Evolutionary conservation across 208 protist species (phyloP).

Genomic region (Blastocrithidia nonstop): DNA sequence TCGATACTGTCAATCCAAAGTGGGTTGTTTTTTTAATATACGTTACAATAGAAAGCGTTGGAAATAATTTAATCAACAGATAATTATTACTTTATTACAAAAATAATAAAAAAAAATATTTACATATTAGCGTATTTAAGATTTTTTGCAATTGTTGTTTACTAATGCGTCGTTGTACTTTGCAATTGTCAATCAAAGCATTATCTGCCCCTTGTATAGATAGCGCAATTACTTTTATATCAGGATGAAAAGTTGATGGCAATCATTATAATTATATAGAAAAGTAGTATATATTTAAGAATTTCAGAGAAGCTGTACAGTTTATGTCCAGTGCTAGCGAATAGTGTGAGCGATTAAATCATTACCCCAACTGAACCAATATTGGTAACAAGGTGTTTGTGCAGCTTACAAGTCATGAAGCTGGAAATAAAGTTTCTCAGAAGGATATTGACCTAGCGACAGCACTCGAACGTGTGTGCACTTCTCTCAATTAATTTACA

Average conservation of each 20-base stretch:
- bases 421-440: slow-evolving; percentile 63
- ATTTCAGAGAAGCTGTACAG: slow-evolving; percentile 81
- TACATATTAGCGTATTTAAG: neutral
- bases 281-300: slow-evolving; percentile 52
- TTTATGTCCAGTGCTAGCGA: slow-evolving; percentile 83
- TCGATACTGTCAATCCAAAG: neutral
- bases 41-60: too few relatives aligned
- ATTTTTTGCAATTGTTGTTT: too few relatives aligned
- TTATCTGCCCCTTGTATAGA: slow-evolving; percentile 60
- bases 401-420: slow-evolving; percentile 89
- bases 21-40: too few relatives aligned
- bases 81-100: neutral
- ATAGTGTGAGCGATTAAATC: slow-evolving; percentile 74
- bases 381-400: slow-evolving; percentile 89
- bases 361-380: slow-evolving; percentile 94
- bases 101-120: slow-evolving; percentile 1
- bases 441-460: slow-evolving; percentile 62
- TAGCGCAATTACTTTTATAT: slow-evolving; percentile 58
- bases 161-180: too few relatives aligned
- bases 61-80: too few relatives aligned
- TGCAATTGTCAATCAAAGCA: slow-evolving; percentile 21
- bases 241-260: slow-evolving; percentile 43
- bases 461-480: slow-evolving; percentile 39
- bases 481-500: neutral
- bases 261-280: slow-evolving; percentile 30